These are phyloP conservation scores for Alternaria brassicae DNA, from an alignment of 2,329 filamentous ascomycete species.

Conservation along the genomic window DNA sequence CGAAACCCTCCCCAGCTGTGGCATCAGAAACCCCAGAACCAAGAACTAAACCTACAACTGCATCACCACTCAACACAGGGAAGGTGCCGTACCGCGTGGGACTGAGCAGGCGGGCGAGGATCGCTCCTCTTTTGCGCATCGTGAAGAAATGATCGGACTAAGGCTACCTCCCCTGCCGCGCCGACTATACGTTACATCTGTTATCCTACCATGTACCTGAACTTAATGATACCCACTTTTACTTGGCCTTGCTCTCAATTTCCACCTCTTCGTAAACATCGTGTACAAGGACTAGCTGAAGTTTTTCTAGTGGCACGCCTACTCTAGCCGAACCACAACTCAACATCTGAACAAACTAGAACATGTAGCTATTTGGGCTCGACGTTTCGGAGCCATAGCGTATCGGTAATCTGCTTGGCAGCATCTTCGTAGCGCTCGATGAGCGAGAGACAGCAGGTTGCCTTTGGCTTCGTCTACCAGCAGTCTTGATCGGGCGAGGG, in stretches of 20 bases:
- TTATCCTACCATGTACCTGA: neutral
- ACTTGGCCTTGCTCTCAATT: neutral
- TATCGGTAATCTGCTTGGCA: neutral
- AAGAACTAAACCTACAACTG: slow-evolving; percentile 22
- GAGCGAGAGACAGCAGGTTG: neutral
- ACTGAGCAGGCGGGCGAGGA: slow-evolving; percentile 57
- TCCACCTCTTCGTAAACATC: slow-evolving; percentile 1
- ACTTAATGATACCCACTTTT: slow-evolving; percentile 23
- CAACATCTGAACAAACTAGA: neutral
- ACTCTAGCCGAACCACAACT: neutral
- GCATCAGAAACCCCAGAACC: slow-evolving; percentile 25
- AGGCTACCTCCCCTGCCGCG: neutral
- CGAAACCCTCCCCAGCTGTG: neutral
- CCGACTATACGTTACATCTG: neutral
- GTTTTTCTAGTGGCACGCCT: neutral
- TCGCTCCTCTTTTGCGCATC: slow-evolving; percentile 57
- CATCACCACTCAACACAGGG: slow-evolving; percentile 41
- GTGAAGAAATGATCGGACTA: slow-evolving; percentile 51
- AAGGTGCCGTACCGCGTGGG: slow-evolving; percentile 58
- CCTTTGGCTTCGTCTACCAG: neutral
- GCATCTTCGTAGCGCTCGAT: neutral
- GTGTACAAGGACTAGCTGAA: neutral
- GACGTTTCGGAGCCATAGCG: neutral
- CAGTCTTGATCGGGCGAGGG: neutral
- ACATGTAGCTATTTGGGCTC: neutral